Percentiles rank a stretch among this genome's conserved stretches.
Evolutionary conservation across 1,139 yeast genomes (phyloP).

Genomic region (Yamadazyma triangularis): DNA sequence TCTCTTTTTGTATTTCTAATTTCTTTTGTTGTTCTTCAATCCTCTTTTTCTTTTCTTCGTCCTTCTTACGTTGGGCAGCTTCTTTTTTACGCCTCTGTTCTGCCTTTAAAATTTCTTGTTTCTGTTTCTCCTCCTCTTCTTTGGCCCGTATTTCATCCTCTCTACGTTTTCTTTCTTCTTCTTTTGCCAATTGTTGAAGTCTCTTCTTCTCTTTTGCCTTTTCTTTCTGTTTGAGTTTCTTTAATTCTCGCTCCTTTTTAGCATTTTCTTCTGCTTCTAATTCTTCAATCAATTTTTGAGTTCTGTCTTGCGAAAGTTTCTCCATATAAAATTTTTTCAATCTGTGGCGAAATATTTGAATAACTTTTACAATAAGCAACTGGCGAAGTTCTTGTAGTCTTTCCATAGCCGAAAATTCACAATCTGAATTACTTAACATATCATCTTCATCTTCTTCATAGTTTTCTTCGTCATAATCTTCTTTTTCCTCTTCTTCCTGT

Average conservation of each 20-base stretch:
- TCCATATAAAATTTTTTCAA: slow-evolving; percentile 71
- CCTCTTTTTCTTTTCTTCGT: slow-evolving; percentile 48
- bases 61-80: slow-evolving; percentile 45
- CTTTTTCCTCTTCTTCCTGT: slow-evolving; percentile 23
- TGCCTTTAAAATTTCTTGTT: slow-evolving; percentile 37
- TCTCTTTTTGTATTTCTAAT: slow-evolving; percentile 48
- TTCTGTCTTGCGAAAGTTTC: slow-evolving; percentile 69
- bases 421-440: slow-evolving; percentile 32
- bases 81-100: slow-evolving; percentile 45
- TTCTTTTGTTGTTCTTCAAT: slow-evolving; percentile 38
- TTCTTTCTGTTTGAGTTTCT: slow-evolving; percentile 68
- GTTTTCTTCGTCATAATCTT: slow-evolving; percentile 29
- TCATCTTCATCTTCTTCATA: slow-evolving; percentile 28
- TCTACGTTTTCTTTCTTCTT: slow-evolving; percentile 60
- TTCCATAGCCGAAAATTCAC: slow-evolving; percentile 56
- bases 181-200: slow-evolving; percentile 64
- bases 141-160: slow-evolving; percentile 50
- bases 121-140: slow-evolving; percentile 30
- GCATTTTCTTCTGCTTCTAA: slow-evolving; percentile 73
- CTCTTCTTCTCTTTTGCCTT: slow-evolving; percentile 76
- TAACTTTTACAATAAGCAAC: slow-evolving; percentile 67
- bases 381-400: slow-evolving; percentile 74
- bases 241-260: slow-evolving; percentile 66
- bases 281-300: slow-evolving; percentile 68
- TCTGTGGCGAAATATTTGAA: slow-evolving; percentile 67